These are phyloP conservation scores for Sphaerobolus stellatus DNA, from an alignment of 1,284 basidiomycete species.

Conservation along the genomic window DNA sequence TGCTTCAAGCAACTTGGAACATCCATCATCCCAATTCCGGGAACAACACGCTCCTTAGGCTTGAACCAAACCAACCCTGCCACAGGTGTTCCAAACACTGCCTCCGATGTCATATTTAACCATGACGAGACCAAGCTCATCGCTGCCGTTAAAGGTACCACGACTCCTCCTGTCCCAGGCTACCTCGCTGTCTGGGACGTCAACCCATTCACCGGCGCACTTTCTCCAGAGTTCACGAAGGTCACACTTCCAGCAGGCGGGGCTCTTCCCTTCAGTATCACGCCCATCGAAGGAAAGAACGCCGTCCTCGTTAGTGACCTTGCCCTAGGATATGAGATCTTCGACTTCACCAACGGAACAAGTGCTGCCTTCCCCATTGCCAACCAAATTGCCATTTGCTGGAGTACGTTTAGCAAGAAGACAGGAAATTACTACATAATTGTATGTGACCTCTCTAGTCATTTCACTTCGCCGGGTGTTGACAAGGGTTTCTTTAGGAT, in stretches of 20 bases:
- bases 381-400: conserved; percentile 48
- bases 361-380: conserved; percentile 36
- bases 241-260: conserved; percentile 38
- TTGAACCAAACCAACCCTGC: conserved; percentile 46
- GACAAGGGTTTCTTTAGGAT: conserved; percentile 26
- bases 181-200: conserved; percentile 16
- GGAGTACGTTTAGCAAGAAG: conserved; percentile 45
- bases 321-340: conserved; percentile 45
- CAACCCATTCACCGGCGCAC: conserved; percentile 34
- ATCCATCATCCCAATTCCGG: conserved; percentile 38
- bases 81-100: conserved; percentile 37
- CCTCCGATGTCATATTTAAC: conserved; percentile 44
- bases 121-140: conserved; percentile 43
- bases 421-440: conserved; percentile 52
- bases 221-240: conserved; percentile 41
- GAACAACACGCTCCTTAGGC: conserved; percentile 40
- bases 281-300: conserved; percentile 44
- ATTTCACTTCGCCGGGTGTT: not conserved
- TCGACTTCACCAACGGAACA: conserved; percentile 40
- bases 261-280: conserved; percentile 48
- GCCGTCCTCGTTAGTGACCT: conserved; percentile 49
- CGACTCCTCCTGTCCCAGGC: conserved; percentile 29
- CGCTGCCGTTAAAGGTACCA: conserved; percentile 47
- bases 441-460: not conserved
- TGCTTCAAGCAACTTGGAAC: conserved; percentile 42